A percentile compares a stretch with the other conserved stretches of the same genome.
These are phyloP conservation scores for Talaromyces sp. DNA, from an alignment of 2,329 filamentous ascomycete genomes.

Conservation along the genomic window DNA sequence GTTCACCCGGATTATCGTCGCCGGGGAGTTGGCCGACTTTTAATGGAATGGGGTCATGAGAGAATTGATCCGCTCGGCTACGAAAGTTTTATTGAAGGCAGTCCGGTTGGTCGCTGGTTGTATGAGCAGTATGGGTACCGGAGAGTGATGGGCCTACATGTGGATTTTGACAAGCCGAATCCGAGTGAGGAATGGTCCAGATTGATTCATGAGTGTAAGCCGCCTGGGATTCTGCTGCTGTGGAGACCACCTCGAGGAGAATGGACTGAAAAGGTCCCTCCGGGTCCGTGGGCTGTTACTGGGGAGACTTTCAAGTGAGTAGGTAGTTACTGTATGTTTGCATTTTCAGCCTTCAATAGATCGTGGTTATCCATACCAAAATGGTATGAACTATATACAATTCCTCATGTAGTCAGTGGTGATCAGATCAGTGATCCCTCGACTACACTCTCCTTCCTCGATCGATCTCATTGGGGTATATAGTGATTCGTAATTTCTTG, in stretches of 20 bases:
- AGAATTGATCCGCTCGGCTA: constrained; percentile 18
- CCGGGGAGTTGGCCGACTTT: constrained; percentile 15
- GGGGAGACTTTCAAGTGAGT: constrained; percentile 11
- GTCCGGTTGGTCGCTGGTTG: constrained; percentile 17
- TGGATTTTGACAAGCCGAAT: constrained; percentile 17
- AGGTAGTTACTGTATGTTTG: too few relatives aligned
- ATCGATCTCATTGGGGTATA: constrained; percentile 10
- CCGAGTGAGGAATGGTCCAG: constrained; percentile 22
- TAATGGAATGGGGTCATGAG: constrained; percentile 20
- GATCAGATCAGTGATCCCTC: not conserved
- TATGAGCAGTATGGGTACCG: constrained; percentile 21
- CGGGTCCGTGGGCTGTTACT: constrained; percentile 21
- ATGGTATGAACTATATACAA: too few relatives aligned
- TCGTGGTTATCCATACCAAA: too few relatives aligned
- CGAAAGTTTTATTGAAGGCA: constrained; percentile 21
- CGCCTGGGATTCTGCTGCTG: constrained; percentile 18
- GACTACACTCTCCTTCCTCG: not conserved
- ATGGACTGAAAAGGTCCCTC: constrained; percentile 17
- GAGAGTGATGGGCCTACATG: constrained; percentile 12
- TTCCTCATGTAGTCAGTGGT: not conserved
- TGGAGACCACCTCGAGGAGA: constrained; percentile 20
- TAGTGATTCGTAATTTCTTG: constrained; percentile 50
- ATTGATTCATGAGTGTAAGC: constrained; percentile 17
- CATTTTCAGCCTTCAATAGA: not conserved
- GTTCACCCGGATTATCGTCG: constrained; percentile 20